Percentiles rank a stretch among this genome's conserved stretches.
phyloP scores from a whole-genome alignment of 441 rosid genomes.

The Manihot esculenta region DNA sequence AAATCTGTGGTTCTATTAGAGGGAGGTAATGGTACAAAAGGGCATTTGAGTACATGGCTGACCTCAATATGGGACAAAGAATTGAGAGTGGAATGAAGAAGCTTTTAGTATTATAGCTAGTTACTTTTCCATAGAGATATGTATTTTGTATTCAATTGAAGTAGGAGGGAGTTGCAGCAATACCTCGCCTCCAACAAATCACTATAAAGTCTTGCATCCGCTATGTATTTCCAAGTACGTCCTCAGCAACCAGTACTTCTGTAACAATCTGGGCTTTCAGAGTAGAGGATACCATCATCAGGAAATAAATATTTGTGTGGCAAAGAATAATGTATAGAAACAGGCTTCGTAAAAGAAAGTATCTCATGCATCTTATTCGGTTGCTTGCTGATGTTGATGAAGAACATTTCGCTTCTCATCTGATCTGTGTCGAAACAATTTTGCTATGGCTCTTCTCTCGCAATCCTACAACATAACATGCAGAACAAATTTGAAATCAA shows the following conservation, averaged over 20 bases:
- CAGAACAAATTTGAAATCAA: not conserved
- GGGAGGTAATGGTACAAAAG: conserved; percentile 21
- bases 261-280: conserved; percentile 14
- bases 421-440: conserved; percentile 76
- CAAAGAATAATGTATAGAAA: conserved; percentile 29
- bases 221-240: conserved; percentile 2
- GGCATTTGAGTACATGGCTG: conserved; percentile 18
- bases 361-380: conserved; percentile 29
- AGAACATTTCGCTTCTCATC: conserved; percentile 61
- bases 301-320: conserved; percentile 13
- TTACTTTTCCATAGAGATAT: conserved; percentile 9
- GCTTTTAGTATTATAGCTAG: not conserved
- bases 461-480: conserved; percentile 66
- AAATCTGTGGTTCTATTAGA: conserved; percentile 8
- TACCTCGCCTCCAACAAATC: conserved; percentile 17
- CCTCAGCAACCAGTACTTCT: not conserved
- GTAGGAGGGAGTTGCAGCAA: conserved; percentile 7
- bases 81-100: conserved; percentile 23
- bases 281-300: conserved; percentile 17
- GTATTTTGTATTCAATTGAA: conserved; percentile 1
- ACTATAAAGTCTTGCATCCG: not conserved
- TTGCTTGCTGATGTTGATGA: conserved; percentile 42
- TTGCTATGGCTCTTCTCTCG: conserved; percentile 83
- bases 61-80: conserved; percentile 29
- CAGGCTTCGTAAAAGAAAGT: conserved; percentile 5